Conservation (phyloP, 2,329 filamentous ascomycete species). For the Microdochium nivale region DNA sequence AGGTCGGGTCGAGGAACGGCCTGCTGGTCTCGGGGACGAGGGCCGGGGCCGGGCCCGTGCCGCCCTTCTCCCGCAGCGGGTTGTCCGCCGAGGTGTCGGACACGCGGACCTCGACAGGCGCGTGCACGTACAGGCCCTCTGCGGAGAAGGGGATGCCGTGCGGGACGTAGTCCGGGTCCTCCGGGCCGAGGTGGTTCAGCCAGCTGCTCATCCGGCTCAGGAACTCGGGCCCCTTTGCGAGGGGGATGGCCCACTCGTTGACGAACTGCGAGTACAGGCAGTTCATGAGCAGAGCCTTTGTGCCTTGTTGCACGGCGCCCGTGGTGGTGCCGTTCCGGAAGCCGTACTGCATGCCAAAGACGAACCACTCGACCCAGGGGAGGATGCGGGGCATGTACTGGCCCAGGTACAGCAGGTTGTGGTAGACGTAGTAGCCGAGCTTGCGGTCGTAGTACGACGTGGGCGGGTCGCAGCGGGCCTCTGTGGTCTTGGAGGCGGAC, state of each 20-base stretch:
- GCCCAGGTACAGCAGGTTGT: conserved; percentile 76
- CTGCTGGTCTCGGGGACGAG: conserved; percentile 22
- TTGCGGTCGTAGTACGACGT: conserved; percentile 72
- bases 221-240: conserved; percentile 79
- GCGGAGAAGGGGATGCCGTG: conserved; percentile 73
- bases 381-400: conserved; percentile 72
- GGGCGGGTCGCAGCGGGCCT: conserved; percentile 48
- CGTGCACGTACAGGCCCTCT: conserved; percentile 75
- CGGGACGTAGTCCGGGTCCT: conserved; percentile 54
- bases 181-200: conserved; percentile 57
- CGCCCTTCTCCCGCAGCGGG: conserved; percentile 3
- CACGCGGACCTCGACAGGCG: conserved; percentile 87
- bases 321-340: conserved; percentile 63
- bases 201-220: conserved; percentile 76
- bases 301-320: conserved; percentile 71
- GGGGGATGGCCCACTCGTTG: conserved; percentile 93
- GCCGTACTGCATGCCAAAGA: conserved; percentile 96
- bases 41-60: conserved; percentile 1
- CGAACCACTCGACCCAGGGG: conserved; percentile 89
- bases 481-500: conserved; percentile 71
- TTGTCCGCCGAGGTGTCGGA: conserved; percentile 53
- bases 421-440: conserved; percentile 83
- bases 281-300: conserved; percentile 83
- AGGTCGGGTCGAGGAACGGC: conserved; percentile 61
- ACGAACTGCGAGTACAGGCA: conserved; percentile 98